Evolutionary conservation across 192 early-diverging fungal genomes (phyloP).

Genomic region (Coemansia sp.): DNA sequence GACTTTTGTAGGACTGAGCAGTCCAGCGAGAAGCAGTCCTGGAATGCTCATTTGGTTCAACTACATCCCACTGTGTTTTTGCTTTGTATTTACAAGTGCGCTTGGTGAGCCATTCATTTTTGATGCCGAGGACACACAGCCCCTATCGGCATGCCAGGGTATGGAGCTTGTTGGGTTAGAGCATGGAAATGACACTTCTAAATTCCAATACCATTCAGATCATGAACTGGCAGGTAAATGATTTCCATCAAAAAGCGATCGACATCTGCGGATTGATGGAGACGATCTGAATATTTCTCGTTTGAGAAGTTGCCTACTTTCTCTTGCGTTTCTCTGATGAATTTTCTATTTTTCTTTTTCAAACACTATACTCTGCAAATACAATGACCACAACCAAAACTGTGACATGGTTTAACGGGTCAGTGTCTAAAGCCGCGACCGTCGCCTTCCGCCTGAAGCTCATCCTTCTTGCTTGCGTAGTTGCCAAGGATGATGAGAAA

Average conservation of each 20-base stretch:
- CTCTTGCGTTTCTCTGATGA: not conserved
- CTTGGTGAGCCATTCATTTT: not conserved
- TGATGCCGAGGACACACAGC: not conserved
- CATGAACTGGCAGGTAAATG: too few relatives aligned
- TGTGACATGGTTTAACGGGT: not conserved
- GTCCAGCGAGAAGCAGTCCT: not conserved
- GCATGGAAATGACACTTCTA: not conserved
- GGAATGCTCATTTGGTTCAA: not conserved
- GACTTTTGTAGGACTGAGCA: slow-evolving; percentile 1
- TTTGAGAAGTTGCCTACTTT: not conserved
- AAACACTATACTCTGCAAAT: not conserved
- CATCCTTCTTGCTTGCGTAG: slow-evolving; percentile 1
- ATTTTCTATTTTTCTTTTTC: not conserved
- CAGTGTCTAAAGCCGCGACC: slow-evolving; percentile 1
- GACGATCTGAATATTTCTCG: not conserved
- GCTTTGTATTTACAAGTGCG: not conserved
- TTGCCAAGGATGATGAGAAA: not conserved
- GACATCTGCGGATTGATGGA: not conserved
- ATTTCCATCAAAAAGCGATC: not conserved
- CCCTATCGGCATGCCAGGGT: not conserved
- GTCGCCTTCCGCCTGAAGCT: not conserved
- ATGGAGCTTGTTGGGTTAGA: not conserved
- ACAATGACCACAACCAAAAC: not conserved
- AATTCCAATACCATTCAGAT: not conserved
- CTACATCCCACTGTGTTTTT: not conserved